Evolutionary conservation across 1,284 basidiomycete species (phyloP).

Genomic region (Sporisorium reilianum): DNA sequence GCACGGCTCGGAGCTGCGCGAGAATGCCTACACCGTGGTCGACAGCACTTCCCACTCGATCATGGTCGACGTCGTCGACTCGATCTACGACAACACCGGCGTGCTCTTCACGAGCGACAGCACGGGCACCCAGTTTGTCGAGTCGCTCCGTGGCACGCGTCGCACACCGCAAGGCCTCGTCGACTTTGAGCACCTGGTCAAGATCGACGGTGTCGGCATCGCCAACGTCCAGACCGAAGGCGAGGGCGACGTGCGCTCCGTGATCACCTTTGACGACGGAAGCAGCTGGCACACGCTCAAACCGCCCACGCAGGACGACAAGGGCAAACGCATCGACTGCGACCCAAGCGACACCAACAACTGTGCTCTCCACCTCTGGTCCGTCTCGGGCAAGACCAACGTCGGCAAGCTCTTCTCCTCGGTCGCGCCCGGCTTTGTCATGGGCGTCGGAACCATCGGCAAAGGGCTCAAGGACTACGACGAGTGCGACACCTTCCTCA

Average conservation of each 20-base stretch:
- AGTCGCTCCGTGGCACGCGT: slow-evolving; percentile 89
- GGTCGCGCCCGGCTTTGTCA: slow-evolving; percentile 90
- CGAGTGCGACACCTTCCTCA: slow-evolving; percentile 92
- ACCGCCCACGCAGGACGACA: slow-evolving; percentile 76
- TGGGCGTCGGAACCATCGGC: slow-evolving; percentile 93
- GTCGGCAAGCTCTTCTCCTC: slow-evolving; percentile 93
- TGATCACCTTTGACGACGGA: slow-evolving; percentile 93
- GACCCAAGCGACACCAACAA: slow-evolving; percentile 74
- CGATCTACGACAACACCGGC: slow-evolving; percentile 76
- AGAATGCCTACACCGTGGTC: slow-evolving; percentile 95
- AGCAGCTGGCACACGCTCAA: slow-evolving; percentile 81
- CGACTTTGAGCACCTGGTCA: slow-evolving; percentile 90
- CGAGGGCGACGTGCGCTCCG: slow-evolving; percentile 78
- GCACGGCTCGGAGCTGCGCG: slow-evolving; percentile 82
- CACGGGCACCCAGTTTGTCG: slow-evolving; percentile 94
- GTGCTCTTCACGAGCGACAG: slow-evolving; percentile 94
- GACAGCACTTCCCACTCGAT: slow-evolving; percentile 92
- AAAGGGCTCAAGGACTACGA: slow-evolving; percentile 80
- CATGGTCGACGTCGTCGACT: slow-evolving; percentile 82
- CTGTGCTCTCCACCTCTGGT: slow-evolving; percentile 91
- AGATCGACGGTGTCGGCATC: slow-evolving; percentile 91
- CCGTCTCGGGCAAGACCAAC: slow-evolving; percentile 90
- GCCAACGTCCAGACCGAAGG: slow-evolving; percentile 82
- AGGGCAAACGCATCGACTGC: slow-evolving; percentile 78
- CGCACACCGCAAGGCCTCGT: slow-evolving; percentile 88